phyloP scores from a whole-genome alignment of 805 yeast species.

The Kluyveromyces lactis region DNA sequence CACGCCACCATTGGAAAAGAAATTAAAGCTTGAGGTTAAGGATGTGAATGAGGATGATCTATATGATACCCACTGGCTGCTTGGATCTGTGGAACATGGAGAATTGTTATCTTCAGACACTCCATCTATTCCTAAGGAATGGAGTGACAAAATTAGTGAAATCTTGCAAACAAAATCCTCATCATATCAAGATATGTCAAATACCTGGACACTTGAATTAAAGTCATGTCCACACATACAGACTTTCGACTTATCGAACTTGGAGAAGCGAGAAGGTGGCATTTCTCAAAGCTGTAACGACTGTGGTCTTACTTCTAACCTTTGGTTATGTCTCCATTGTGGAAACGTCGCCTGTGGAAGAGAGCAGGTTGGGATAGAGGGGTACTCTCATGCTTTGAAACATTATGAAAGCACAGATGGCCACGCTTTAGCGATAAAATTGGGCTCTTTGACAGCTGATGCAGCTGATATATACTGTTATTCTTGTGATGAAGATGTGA shows the following conservation, averaged over 20 bases:
- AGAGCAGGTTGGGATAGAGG: conserved; percentile 88
- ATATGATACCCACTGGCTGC: conserved; percentile 23
- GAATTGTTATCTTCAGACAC: conserved; percentile 16
- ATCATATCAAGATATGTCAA: conserved; percentile 46
- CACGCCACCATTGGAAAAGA: conserved; percentile 17
- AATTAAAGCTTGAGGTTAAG: conserved; percentile 24
- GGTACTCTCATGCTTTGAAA: conserved; percentile 79
- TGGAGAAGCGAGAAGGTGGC: not conserved
- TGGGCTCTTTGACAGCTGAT: conserved; percentile 77
- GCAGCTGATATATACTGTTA: conserved; percentile 83
- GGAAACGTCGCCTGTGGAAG: conserved; percentile 95
- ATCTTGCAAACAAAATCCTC: conserved; percentile 25
- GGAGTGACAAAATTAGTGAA: conserved; percentile 11
- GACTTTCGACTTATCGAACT: conserved; percentile 37
- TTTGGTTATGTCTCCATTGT: conserved; percentile 91
- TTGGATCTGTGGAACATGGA: conserved; percentile 7
- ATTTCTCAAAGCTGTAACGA: conserved; percentile 40
- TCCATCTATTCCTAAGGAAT: conserved; percentile 3
- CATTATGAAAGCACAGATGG: conserved; percentile 48
- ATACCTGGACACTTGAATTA: conserved; percentile 89
- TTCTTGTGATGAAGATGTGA: conserved; percentile 79
- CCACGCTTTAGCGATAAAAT: conserved; percentile 81
- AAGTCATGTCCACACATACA: conserved; percentile 70
- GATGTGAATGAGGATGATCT: conserved; percentile 26
- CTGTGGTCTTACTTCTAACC: conserved; percentile 64